These are phyloP conservation scores for Adenanthera pavonina DNA, from an alignment of 306 rosid species.

Conservation along the genomic window DNA sequence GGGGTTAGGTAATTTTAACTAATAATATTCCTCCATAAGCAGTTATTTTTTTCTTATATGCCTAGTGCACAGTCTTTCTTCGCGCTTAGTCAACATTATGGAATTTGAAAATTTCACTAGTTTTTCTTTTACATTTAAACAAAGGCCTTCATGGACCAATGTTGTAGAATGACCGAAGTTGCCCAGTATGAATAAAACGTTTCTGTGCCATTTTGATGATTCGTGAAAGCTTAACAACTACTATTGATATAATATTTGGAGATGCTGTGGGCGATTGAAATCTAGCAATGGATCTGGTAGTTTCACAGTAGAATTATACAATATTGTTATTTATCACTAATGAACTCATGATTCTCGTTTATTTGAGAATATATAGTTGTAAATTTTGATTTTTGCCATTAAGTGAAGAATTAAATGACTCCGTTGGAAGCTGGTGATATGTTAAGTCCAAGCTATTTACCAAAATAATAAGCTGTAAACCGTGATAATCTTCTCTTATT, in stretches of 20 bases:
- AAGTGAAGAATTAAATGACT: too few species aligned
- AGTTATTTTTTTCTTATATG: too few species aligned
- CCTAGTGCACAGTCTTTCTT: slow-evolving; percentile 12
- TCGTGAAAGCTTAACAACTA: slow-evolving; percentile 13
- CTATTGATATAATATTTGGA: slow-evolving; percentile 20
- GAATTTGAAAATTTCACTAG: background rate
- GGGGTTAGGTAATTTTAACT: too few species aligned
- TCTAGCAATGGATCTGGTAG: slow-evolving; percentile 35
- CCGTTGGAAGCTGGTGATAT: too few species aligned
- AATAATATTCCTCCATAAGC: too few species aligned
- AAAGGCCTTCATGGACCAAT: slow-evolving; percentile 9
- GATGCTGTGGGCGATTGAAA: slow-evolving; percentile 27
- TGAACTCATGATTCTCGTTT: too few species aligned
- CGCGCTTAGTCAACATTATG: slow-evolving; percentile 25
- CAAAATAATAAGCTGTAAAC: background rate
- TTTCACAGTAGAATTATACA: background rate
- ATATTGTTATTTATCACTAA: too few species aligned
- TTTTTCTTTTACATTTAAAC: slow-evolving; percentile 4
- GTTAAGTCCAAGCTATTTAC: too few species aligned
- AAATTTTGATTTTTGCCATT: too few species aligned
- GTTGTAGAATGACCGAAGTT: slow-evolving; percentile 2
- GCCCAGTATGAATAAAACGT: slow-evolving; percentile 35
- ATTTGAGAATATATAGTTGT: too few species aligned
- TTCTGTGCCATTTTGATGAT: slow-evolving; percentile 35
- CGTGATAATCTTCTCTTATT: background rate